Evolutionary conservation across 2,329 filamentous ascomycete genomes (phyloP).

Genomic region (Scortechinia acanthostroma): DNA sequence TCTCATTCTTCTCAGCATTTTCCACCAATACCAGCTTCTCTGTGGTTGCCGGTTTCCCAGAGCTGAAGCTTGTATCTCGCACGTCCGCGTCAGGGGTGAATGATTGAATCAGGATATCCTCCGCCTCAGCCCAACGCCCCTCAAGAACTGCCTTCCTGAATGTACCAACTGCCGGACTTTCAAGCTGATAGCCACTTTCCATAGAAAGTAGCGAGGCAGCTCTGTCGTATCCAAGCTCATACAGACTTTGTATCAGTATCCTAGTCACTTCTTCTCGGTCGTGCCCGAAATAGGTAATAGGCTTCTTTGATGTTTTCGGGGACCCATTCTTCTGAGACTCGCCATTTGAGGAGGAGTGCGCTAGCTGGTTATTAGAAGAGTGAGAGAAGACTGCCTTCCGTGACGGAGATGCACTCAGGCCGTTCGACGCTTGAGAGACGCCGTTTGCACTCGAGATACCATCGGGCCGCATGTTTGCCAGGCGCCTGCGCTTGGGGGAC

Average conservation of each 20-base stretch:
- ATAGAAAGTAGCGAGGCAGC: neutral
- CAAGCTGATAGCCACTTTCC: constrained; percentile 1
- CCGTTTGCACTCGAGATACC: neutral
- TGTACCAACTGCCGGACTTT: neutral
- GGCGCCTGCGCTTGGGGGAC: constrained; percentile 1
- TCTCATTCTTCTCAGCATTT: constrained; percentile 67
- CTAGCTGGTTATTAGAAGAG: too few relatives aligned
- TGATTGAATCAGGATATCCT: neutral
- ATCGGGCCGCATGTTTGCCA: neutral
- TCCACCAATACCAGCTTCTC: constrained; percentile 60
- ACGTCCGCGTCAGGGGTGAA: neutral
- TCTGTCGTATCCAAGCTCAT: constrained; percentile 1
- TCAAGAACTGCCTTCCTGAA: neutral
- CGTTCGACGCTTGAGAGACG: neutral
- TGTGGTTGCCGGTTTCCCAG: neutral
- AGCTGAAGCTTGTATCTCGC: too few relatives aligned
- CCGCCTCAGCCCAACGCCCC: neutral
- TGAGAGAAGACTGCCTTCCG: too few relatives aligned
- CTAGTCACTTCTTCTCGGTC: neutral
- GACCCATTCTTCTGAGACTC: neutral
- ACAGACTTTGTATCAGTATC: constrained; percentile 1
- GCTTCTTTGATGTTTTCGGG: neutral
- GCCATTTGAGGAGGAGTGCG: neutral
- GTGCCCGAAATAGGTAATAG: neutral
- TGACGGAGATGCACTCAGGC: neutral